Conservation (phyloP, 2,329 filamentous ascomycete species). For the Teratosphaeria epicoccoides region DNA sequence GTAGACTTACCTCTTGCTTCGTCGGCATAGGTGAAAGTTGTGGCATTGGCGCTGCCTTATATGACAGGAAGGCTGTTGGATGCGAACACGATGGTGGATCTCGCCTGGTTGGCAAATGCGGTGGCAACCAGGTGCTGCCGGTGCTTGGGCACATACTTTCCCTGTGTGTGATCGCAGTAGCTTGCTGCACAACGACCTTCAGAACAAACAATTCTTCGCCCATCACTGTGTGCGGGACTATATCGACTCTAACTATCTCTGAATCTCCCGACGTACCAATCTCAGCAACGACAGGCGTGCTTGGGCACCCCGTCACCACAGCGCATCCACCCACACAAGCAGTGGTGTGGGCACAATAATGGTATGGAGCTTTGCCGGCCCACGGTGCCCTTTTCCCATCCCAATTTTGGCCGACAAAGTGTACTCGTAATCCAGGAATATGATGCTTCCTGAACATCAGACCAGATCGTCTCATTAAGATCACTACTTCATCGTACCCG, state of each 20-base stretch:
- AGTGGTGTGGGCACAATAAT: background rate
- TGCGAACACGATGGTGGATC: background rate
- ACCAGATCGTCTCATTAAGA: background rate
- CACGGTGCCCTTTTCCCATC: background rate
- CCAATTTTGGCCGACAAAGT: background rate
- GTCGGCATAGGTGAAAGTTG: background rate
- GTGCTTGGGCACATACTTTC: background rate
- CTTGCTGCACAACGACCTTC: background rate
- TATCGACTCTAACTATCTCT: background rate
- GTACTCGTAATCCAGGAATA: background rate
- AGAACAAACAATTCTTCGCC: background rate
- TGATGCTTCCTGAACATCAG: background rate
- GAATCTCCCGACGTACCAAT: background rate
- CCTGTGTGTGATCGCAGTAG: background rate
- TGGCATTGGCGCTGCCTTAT: background rate
- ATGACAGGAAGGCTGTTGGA: background rate
- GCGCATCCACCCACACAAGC: background rate
- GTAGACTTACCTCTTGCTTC: background rate
- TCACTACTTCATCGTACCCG: background rate
- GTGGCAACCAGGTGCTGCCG: background rate
- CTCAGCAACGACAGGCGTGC: background rate
- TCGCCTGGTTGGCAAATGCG: background rate
- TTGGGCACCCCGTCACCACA: background rate
- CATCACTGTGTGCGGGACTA: background rate
- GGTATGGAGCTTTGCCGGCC: background rate